Evolutionary conservation across 768 basidiomycete species (phyloP).

Genomic region (Cyclocybe cylindracea): DNA sequence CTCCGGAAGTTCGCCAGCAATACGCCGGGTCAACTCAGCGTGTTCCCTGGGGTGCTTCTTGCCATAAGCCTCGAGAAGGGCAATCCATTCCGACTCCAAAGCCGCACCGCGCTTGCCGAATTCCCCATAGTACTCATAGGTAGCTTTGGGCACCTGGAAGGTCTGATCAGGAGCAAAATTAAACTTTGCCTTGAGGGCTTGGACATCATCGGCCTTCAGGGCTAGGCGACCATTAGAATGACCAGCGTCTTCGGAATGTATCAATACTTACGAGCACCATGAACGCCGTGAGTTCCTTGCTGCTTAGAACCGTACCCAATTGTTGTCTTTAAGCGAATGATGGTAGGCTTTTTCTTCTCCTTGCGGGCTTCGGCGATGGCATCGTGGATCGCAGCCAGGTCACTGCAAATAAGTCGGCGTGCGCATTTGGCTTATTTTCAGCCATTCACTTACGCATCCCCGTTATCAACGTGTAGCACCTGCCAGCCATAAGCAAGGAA

Average conservation of each 20-base stretch:
- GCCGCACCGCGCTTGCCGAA: slow-evolving; percentile 73
- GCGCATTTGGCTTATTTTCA: background rate
- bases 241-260: background rate
- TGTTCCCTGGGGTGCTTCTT: slow-evolving; percentile 83
- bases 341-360: slow-evolving; percentile 81
- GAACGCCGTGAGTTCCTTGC: slow-evolving; percentile 93
- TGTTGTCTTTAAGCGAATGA: slow-evolving; percentile 85
- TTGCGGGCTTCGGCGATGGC: slow-evolving; percentile 78
- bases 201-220: slow-evolving; percentile 90
- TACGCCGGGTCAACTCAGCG: slow-evolving; percentile 83
- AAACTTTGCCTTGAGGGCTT: slow-evolving; percentile 79
- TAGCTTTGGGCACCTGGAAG: slow-evolving; percentile 77
- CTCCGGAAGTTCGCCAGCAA: slow-evolving; percentile 78
- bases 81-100: slow-evolving; percentile 74
- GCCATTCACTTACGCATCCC: slow-evolving; percentile 58
- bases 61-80: slow-evolving; percentile 65
- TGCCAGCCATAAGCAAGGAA: slow-evolving; percentile 95
- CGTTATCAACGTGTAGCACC: slow-evolving; percentile 80
- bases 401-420: slow-evolving; percentile 39
- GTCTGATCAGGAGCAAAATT: slow-evolving; percentile 76
- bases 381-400: slow-evolving; percentile 73
- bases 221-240: slow-evolving; percentile 44
- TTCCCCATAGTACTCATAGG: slow-evolving; percentile 67
- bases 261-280: slow-evolving; percentile 80
- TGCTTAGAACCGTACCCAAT: slow-evolving; percentile 94